Evolutionary conservation across 1,284 basidiomycete species (phyloP), one percentile per base, ranked within the genome.

Genomic region (Apiotrichum montevideense): DNA sequence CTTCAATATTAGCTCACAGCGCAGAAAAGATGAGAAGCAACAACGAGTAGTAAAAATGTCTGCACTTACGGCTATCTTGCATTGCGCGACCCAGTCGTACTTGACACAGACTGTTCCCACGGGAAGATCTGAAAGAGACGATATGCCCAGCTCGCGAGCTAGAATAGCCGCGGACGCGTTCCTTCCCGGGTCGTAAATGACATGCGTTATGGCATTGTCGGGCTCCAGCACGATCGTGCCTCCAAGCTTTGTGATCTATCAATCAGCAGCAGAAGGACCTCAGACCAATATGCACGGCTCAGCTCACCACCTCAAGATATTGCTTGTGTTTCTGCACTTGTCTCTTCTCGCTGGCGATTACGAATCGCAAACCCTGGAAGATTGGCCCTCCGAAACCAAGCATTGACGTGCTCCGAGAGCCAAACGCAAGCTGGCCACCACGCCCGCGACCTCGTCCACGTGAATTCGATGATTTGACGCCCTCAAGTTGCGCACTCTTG

Each of bases 181-280:
- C 4, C 45, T 46, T 4, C 65, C 65, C 1, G 56, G 43, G 49
- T 75, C 70, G 42, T 66, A 66, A 29, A 75, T 67, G 32, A 75
- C 69, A 41, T 75, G 72, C 2, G 72, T 73, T 45, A 70, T 65
- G 6, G 72, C 66, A 7, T 68, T 73, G 51, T 75, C 70, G 1
- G 71, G 66, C n/a, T 67, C 62, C 1, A 71, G 46, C 9, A 64
- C 62, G 33, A 70, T 69, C 3, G 62, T 44, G 2, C 71, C 73
- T 4, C 68, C 71, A 2, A 68, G 57, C 29, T 67, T 62, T 1
- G 59, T 34, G 6, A 75, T 71, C 73, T 72, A 29, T 29, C 29
- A 29, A 29, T 3, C 6, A 9, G 10, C 9, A 6, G 15, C 21
- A 11, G 8, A 4, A 32, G 29, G 5, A 0, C 32, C 7, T 2